Evolutionary conservation across 1,284 basidiomycete genomes (phyloP).

Genomic region (Rhizoctonia solani): DNA sequence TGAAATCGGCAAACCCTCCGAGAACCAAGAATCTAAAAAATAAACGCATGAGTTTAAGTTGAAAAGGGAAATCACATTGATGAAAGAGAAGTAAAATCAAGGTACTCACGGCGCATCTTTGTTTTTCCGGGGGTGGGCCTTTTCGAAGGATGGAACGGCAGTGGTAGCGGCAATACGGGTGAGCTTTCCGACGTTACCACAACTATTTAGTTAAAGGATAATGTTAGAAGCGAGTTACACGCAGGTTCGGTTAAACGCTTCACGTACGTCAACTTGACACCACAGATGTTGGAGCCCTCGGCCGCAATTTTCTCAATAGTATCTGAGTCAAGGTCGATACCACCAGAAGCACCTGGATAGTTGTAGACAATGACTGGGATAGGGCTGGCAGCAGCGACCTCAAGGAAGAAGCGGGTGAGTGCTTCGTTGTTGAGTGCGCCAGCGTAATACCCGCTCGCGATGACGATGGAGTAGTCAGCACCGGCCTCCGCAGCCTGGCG

Average conservation of each 20-base stretch:
- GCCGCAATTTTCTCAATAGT: constrained; percentile 76
- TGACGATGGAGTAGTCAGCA: constrained; percentile 84
- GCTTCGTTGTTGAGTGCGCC: constrained; percentile 72
- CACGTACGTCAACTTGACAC: constrained; percentile 84
- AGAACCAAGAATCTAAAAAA: constrained; percentile 66
- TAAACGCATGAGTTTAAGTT: neutral
- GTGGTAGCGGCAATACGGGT: constrained; percentile 77
- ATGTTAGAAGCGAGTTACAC: neutral
- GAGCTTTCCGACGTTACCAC: constrained; percentile 88
- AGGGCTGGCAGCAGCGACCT: constrained; percentile 75
- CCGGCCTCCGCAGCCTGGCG: constrained; percentile 77
- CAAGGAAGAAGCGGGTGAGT: constrained; percentile 76
- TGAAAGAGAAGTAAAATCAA: neutral
- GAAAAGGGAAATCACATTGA: neutral
- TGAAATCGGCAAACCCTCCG: constrained; percentile 78
- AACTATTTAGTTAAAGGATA: constrained; percentile 52
- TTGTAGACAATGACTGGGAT: constrained; percentile 92
- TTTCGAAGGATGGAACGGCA: constrained; percentile 59
- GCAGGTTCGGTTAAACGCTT: neutral
- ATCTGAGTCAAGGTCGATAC: constrained; percentile 86
- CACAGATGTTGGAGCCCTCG: constrained; percentile 72
- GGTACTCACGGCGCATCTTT: constrained; percentile 51
- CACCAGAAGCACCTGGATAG: constrained; percentile 81
- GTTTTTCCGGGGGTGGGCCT: constrained; percentile 67
- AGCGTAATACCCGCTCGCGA: constrained; percentile 83